A percentile compares a stretch with the other conserved stretches of the same genome.
Evolutionary conservation across 2,329 filamentous ascomycete genomes (phyloP).

Genomic region (Cordyceps cateniannulata): DNA sequence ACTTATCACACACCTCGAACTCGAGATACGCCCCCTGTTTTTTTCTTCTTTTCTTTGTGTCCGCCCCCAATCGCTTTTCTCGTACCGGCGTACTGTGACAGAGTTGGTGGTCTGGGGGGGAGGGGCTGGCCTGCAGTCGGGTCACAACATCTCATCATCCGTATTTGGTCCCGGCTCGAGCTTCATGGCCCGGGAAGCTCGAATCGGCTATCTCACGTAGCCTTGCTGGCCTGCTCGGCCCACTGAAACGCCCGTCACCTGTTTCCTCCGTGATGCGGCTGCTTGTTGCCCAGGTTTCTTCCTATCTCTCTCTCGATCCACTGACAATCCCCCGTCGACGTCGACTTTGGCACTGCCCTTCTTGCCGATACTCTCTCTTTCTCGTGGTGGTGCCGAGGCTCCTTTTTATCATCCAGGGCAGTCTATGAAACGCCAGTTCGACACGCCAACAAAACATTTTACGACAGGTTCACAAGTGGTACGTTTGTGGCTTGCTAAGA

Average conservation of each 20-base stretch:
- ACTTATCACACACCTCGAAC: neutral
- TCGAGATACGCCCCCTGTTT: neutral
- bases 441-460: slow-evolving; percentile 8
- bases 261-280: neutral
- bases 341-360: neutral
- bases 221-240: neutral
- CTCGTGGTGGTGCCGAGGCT: neutral
- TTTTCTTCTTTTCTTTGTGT: no score
- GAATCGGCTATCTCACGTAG: slow-evolving; percentile 5
- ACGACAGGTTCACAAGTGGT: neutral
- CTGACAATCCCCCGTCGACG: neutral
- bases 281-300: neutral
- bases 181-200: neutral
- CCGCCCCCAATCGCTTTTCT: neutral
- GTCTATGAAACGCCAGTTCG: slow-evolving; percentile 3
- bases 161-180: neutral
- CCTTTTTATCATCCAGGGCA: neutral
- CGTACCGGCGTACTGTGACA: neutral
- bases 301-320: neutral
- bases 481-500: neutral
- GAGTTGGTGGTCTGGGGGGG: neutral
- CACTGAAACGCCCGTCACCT: slow-evolving; percentile 4
- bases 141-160: neutral
- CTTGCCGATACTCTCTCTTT: neutral
- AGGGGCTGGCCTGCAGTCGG: neutral